Conservation (phyloP, 495 filamentous ascomycete species). For the Penicillium bialowiezense region DNA sequence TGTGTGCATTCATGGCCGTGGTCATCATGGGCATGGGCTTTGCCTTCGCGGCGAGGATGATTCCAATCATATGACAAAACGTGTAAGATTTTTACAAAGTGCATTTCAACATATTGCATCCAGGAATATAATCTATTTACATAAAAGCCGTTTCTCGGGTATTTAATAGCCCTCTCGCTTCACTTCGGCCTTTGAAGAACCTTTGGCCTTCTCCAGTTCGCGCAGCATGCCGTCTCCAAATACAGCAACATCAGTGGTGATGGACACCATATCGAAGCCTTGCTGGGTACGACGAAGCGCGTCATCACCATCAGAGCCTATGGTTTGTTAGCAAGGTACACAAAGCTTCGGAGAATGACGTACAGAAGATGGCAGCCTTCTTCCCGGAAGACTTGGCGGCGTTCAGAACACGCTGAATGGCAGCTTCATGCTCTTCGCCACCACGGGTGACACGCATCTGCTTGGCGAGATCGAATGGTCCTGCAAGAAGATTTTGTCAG, state of each 20-base stretch:
- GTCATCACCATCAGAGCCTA: slow-evolving; percentile 58
- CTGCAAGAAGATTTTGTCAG: slow-evolving; percentile 4
- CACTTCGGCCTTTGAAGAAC: slow-evolving; percentile 7
- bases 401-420: slow-evolving; percentile 60
- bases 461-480: slow-evolving; percentile 57
- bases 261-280: slow-evolving; percentile 77
- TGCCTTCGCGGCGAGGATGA: slow-evolving; percentile 18
- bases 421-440: slow-evolving; percentile 50
- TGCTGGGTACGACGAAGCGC: slow-evolving; percentile 59
- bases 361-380: slow-evolving; percentile 75
- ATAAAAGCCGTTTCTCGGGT: neutral
- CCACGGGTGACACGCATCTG: slow-evolving; percentile 36
- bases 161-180: slow-evolving; percentile 6
- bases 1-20: slow-evolving; percentile 19
- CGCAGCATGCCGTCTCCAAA: slow-evolving; percentile 37
- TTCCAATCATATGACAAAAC: no score
- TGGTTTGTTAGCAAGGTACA: neutral
- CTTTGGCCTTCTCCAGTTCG: slow-evolving; percentile 33
- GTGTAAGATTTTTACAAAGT: neutral
- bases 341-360: slow-evolving; percentile 2
- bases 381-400: slow-evolving; percentile 68
- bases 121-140: neutral
- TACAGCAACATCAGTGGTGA: slow-evolving; percentile 58
- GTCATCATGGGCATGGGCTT: slow-evolving; percentile 19
- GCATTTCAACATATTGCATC: neutral